Percentiles rank a stretch among this genome's conserved stretches.
phyloP scores from a whole-genome alignment of 208 protist species.

The Wallacemonas sp. region DNA sequence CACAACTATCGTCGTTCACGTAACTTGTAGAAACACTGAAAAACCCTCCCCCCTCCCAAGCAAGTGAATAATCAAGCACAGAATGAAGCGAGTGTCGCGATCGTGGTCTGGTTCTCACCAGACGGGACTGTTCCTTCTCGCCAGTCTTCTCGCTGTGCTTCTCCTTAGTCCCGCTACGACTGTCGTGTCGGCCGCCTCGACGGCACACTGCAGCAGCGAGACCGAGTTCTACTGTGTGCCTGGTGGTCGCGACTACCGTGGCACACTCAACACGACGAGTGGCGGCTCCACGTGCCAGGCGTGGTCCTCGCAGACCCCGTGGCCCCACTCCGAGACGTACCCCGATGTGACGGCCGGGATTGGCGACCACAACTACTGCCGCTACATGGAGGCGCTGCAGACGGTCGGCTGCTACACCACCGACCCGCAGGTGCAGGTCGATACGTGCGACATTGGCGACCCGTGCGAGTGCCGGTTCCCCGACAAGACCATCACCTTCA shows the following conservation, averaged over 20 bases:
- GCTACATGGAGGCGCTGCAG: slow-evolving; percentile 50
- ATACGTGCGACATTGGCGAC: slow-evolving; percentile 56
- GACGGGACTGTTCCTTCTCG: background rate
- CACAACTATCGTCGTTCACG: background rate
- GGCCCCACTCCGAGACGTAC: slow-evolving; percentile 36
- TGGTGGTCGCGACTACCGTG: slow-evolving; percentile 66
- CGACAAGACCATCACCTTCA: slow-evolving; percentile 32
- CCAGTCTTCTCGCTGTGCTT: background rate
- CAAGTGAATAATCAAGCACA: too few relatives aligned
- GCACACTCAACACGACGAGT: slow-evolving; percentile 48
- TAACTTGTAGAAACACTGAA: too few relatives aligned
- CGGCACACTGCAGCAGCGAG: slow-evolving; percentile 24
- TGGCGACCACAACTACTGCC: slow-evolving; percentile 76
- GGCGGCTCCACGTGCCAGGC: slow-evolving; percentile 52
- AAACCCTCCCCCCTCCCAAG: background rate
- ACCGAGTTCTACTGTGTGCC: slow-evolving; percentile 46
- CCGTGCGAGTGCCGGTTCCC: slow-evolving; percentile 30
- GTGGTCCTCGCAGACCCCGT: slow-evolving; percentile 45
- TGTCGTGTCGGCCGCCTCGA: background rate
- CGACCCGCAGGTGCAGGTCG: slow-evolving; percentile 36
- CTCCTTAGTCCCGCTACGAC: background rate
- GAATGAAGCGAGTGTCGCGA: too few relatives aligned
- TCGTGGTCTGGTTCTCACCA: too few relatives aligned
- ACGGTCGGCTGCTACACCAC: slow-evolving; percentile 57
- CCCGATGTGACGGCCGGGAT: slow-evolving; percentile 39